A percentile compares a stretch with the other conserved stretches of the same genome.
phyloP scores from a whole-genome alignment of 164 flowering plant species.

The Vitis amurensis region DNA sequence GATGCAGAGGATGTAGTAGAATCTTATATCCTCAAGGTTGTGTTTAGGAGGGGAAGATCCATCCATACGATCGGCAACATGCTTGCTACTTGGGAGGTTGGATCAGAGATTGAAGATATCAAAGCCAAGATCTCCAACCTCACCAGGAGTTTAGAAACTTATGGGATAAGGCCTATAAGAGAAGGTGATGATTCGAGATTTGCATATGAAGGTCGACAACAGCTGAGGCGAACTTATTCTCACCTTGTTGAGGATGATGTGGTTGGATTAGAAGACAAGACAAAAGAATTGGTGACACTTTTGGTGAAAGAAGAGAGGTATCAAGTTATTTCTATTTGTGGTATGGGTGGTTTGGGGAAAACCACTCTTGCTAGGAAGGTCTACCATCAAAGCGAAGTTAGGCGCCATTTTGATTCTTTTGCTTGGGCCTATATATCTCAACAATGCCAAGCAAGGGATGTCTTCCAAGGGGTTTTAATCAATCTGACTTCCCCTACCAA shows the following conservation, averaged over 20 bases:
- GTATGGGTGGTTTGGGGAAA: conserved; percentile 31
- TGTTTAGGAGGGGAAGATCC: background rate
- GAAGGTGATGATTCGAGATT: background rate
- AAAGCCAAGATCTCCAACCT: conserved; percentile 9
- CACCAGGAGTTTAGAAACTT: background rate
- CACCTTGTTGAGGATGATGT: conserved; percentile 6
- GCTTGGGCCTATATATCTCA: conserved; percentile 28
- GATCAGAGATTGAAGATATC: conserved; percentile 9
- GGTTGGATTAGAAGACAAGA: conserved; percentile 13
- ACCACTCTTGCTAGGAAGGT: conserved; percentile 28
- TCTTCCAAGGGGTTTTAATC: conserved; percentile 9
- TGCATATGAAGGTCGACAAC: background rate
- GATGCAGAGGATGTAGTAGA: conserved; percentile 36
- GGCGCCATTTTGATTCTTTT: conserved; percentile 8
- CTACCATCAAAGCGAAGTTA: conserved; percentile 2
- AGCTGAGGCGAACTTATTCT: conserved; percentile 9
- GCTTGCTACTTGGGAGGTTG: conserved; percentile 10
- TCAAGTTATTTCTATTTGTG: conserved; percentile 13
- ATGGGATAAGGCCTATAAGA: conserved; percentile 9
- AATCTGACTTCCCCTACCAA: conserved; percentile 11
- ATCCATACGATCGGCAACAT: background rate
- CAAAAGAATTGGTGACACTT: too few species aligned
- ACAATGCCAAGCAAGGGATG: conserved; percentile 4
- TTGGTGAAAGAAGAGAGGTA: background rate
- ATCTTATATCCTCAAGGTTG: conserved; percentile 12